These are phyloP conservation scores for Beauveria varroae DNA, from an alignment of 2,329 filamentous ascomycete genomes.

Conservation along the genomic window DNA sequence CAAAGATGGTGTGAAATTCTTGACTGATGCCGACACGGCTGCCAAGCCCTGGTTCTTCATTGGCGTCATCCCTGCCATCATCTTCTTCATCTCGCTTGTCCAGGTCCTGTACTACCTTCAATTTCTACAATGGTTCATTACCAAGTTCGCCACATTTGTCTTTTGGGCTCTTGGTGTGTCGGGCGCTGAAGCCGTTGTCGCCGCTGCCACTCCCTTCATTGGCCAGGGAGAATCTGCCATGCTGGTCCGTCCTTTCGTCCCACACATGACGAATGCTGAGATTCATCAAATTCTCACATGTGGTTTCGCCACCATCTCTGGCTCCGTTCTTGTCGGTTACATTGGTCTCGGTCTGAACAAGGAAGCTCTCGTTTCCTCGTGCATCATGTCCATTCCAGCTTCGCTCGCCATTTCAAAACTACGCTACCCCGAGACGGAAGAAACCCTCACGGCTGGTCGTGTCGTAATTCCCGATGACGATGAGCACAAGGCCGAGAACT, in stretches of 20 bases:
- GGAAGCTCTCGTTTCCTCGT: slow-evolving; percentile 80
- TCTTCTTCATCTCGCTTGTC: slow-evolving; percentile 93
- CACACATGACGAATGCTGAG: slow-evolving; percentile 79
- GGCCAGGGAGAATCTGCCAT: slow-evolving; percentile 92
- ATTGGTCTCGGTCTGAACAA: slow-evolving; percentile 76
- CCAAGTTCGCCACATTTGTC: slow-evolving; percentile 83
- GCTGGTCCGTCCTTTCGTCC: slow-evolving; percentile 80
- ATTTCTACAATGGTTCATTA: slow-evolving; percentile 81
- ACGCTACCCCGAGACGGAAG: slow-evolving; percentile 81
- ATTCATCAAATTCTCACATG: slow-evolving; percentile 90
- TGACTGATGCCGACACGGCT: slow-evolving; percentile 41
- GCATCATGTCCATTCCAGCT: slow-evolving; percentile 92
- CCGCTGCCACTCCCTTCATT: slow-evolving; percentile 87
- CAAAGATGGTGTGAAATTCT: slow-evolving; percentile 62
- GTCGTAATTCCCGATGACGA: slow-evolving; percentile 75
- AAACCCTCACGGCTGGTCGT: slow-evolving; percentile 73
- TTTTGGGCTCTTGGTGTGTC: slow-evolving; percentile 85
- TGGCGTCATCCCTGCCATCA: slow-evolving; percentile 78
- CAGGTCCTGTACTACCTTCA: slow-evolving; percentile 78
- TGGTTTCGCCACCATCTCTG: slow-evolving; percentile 87
- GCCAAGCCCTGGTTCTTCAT: slow-evolving; percentile 61
- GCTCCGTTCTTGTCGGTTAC: slow-evolving; percentile 79
- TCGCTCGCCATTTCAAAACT: slow-evolving; percentile 85
- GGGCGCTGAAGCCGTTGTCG: slow-evolving; percentile 88
- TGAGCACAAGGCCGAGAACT: slow-evolving; percentile 69